Percentiles rank a stretch among this genome's conserved stretches.
Evolutionary conservation across 2,329 filamentous ascomycete genomes (phyloP).

Genomic region (Cladophialophora immunda): DNA sequence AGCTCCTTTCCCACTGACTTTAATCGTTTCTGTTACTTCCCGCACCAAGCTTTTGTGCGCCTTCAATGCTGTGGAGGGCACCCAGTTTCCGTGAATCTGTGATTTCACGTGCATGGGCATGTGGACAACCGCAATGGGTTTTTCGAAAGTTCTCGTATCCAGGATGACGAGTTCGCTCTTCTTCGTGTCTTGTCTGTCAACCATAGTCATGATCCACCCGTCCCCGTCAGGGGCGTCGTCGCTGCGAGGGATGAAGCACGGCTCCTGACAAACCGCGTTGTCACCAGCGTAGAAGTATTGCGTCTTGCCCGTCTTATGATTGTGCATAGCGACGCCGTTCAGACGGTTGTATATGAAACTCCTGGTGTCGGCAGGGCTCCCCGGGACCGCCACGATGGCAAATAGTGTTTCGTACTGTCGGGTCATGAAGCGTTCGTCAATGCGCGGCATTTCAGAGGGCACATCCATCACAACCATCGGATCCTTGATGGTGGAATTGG

Average conservation of each 20-base stretch:
- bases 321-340: conserved; percentile 25
- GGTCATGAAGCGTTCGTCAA: conserved; percentile 30
- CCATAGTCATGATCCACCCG: conserved; percentile 26
- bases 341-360: conserved; percentile 24
- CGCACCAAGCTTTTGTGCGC: too few species aligned
- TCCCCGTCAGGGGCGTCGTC: conserved; percentile 18
- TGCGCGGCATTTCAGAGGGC: conserved; percentile 26
- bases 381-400: conserved; percentile 21
- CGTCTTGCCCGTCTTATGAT: conserved; percentile 15
- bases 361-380: background rate
- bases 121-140: conserved; percentile 52
- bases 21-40: too few species aligned
- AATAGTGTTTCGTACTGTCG: conserved; percentile 22
- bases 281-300: conserved; percentile 25
- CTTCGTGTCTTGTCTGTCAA: background rate
- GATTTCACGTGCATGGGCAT: conserved; percentile 48
- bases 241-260: conserved; percentile 26
- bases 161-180: conserved; percentile 43
- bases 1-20: too few species aligned
- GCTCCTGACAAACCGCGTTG: conserved; percentile 18
- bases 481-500: conserved; percentile 14
- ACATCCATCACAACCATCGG: conserved; percentile 22
- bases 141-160: conserved; percentile 51
- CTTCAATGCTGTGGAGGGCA: too few species aligned
- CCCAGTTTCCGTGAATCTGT: conserved; percentile 48